Evolutionary conservation across 73 alveolate species (phyloP), one percentile per base, ranked within the genome.

Genomic region (Uronychia binucleata): DNA sequence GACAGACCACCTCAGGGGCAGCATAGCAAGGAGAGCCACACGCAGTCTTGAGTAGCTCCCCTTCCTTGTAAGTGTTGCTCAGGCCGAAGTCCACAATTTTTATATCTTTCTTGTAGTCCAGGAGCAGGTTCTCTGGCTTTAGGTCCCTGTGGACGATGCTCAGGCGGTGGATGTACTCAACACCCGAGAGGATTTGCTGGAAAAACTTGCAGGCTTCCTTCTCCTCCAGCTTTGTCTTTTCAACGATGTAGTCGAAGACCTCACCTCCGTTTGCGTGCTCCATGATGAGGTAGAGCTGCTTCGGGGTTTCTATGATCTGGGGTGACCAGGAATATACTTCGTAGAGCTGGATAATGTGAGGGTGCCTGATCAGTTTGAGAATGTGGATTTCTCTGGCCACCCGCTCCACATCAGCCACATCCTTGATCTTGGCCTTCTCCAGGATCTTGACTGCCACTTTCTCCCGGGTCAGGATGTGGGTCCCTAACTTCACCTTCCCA

Each of bases 1-100:
- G 86, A 85, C 92, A 78, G 28, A 93, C 79, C 86, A 93, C 82
- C 60, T 93, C 97, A 0, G 97, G 97, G 5, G 97, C 97, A 0
- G 97, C 97, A 86, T 90, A 93, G 33, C 97, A 93, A 59, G 97
- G 97, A n/a, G 94, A 86, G 0, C 97, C 97, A 79, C 97, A 93
- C 8, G 97, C 96, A 58, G 97, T 93, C 78, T 77, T 77, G 33
- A 93, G 60, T 78, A 88, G 83, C 59, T 86, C 95, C 74, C 88
- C 91, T 77, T 88, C 75, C 80, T 87, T 83, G 78, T 90, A 93
- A 0, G 93, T 86, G 82, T 93, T 93, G 34, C 96, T 87, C n/a
- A 93, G 59, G 1, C 97, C 97, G 83, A 93, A 93, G 86, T 93
- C 97, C 1, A 93, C 96, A 74, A 93, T 87, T 83, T 90, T 93